Base-by-base conservation (phyloP, 2,329 filamentous ascomycete species). In the Colletotrichum cereale region DNA sequence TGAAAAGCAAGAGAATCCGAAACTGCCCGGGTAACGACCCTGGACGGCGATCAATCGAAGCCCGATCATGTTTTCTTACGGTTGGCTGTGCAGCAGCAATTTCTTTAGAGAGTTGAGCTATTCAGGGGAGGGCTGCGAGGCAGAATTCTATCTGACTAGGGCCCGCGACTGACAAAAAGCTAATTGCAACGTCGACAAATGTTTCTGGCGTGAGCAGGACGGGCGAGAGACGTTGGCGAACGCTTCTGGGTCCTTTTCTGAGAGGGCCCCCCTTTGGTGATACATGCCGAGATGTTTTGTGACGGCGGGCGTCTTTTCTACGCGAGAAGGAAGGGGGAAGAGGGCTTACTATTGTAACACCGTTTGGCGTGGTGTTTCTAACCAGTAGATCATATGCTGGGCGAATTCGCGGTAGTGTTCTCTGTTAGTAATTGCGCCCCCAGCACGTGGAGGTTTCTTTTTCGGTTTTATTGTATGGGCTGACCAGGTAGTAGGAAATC, bases 291-390 rank as follows among this genome's bases (percentile, higher is more conserved):
- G 60, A 40, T 31, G 34, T 38, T 52, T 38, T 44, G 60, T 6
- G 42, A 40, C n/a, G 44, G 44, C 8, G 16, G 7, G 58, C 29
- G 29, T 50, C 14, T 7, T 12, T 5, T 10, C n/a, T 36, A 18
- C 31, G 40, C n/a, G 21, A 47, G 31, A 8, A 8, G 6, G 40
- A 21, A 6, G 18, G 40, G 12, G 40, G n/a, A 16, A 8, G 38
- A 31, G 56, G 14, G 56, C 14, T 44, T 38, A 3, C 42, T 3
- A 10, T 44, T 3, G 18, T n/a, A n/a, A n/a, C 26, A 21, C 38
- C 26, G 44, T 50, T 29, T 50, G 44, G 44, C 44, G 11, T 62
- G 44, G 24, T 62, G 58, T 62, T 36, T 62, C 42, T 29, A 40
- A 48, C 11, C 29, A 8, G 57, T 11, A 34, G 57, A 61, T 61